Evolutionary conservation across 176 grass and related monocot genomes (phyloP).

Genomic region (Oryza coarctata): DNA sequence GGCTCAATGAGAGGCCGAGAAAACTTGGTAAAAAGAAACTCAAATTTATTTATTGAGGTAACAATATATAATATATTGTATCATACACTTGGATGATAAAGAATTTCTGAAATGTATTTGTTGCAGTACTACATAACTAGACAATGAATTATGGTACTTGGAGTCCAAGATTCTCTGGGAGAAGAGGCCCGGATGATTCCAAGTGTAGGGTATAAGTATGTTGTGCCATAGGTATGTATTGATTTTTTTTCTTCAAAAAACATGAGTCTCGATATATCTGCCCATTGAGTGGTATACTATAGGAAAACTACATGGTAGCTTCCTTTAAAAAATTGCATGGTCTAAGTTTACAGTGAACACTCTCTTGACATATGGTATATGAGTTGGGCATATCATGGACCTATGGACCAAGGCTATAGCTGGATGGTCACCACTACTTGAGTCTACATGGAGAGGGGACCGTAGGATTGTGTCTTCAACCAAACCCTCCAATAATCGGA

Average conservation of each 20-base stretch:
- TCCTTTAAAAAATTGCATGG: neutral
- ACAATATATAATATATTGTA: neutral
- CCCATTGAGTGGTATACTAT: neutral
- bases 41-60: neutral
- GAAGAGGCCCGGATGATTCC: too few species aligned
- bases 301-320: neutral
- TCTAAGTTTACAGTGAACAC: neutral
- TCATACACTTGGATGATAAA: neutral
- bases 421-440: neutral
- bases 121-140: neutral
- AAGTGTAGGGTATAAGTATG: neutral
- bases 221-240: too few species aligned
- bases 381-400: neutral
- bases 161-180: too few species aligned
- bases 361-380: neutral
- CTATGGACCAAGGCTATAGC: too few species aligned
- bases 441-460: neutral
- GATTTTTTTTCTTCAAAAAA: neutral
- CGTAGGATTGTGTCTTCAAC: neutral
- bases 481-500: neutral
- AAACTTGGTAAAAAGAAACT: neutral
- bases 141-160: too few species aligned
- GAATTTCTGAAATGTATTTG: neutral
- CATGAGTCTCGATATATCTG: neutral
- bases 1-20: too few species aligned